Percentiles rank a stretch among this genome's conserved stretches.
Conservation (phyloP, 805 yeast genomes). For the Saccharomycopsis fermentans region DNA sequence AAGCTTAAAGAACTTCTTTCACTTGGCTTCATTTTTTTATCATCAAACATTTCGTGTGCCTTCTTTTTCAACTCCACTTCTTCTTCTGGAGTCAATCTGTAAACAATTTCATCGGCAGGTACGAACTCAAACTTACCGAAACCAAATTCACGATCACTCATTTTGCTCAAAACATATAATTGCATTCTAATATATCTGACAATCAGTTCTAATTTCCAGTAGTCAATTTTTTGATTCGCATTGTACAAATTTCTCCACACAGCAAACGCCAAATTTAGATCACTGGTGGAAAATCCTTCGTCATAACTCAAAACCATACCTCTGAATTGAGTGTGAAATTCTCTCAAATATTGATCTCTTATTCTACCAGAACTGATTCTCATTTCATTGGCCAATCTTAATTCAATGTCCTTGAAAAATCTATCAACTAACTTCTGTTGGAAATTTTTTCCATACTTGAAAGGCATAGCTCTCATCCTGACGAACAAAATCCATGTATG, state of each 20-base stretch:
- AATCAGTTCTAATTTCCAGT: conserved; percentile 75
- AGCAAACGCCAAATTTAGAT: conserved; percentile 67
- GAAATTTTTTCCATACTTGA: conserved; percentile 76
- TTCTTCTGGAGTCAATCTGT: conserved; percentile 58
- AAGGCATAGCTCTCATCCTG: conserved; percentile 95
- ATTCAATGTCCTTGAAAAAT: conserved; percentile 82
- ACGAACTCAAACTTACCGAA: conserved; percentile 81
- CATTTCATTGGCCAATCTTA: conserved; percentile 76
- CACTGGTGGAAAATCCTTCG: conserved; percentile 78
- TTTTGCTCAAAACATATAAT: conserved; percentile 72
- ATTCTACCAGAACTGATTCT: conserved; percentile 72
- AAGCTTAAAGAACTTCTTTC: conserved; percentile 42
- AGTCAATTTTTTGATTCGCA: conserved; percentile 71
- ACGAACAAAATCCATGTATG: conserved; percentile 92
- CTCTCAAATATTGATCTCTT: conserved; percentile 79
- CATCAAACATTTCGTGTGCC: conserved; percentile 43
- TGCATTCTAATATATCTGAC: conserved; percentile 89
- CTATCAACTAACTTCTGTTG: conserved; percentile 89
- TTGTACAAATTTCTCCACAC: conserved; percentile 87
- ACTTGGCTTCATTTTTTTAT: conserved; percentile 46
- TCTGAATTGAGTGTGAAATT: conserved; percentile 79
- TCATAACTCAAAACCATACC: conserved; percentile 88
- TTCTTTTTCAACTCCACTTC: conserved; percentile 40
- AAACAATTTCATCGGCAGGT: conserved; percentile 70
- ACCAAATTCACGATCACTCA: conserved; percentile 88